These are phyloP conservation scores for Macrotyloma uniflorum DNA, from an alignment of 306 rosid genomes.

Conservation along the genomic window DNA sequence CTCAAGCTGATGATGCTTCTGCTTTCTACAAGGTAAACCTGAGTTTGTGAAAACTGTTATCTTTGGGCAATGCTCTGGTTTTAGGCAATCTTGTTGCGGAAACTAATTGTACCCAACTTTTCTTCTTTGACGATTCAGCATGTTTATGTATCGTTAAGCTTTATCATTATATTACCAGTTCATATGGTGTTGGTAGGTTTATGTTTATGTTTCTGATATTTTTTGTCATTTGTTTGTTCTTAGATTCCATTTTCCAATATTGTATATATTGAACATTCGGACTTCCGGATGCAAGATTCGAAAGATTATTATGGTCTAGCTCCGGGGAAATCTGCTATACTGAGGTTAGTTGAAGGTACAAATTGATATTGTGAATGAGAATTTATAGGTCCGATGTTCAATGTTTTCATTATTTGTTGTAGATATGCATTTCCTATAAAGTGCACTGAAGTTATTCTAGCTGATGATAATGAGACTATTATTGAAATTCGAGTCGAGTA, in stretches of 20 bases:
- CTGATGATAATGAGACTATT: slow-evolving; percentile 80
- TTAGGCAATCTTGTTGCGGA: slow-evolving; percentile 4
- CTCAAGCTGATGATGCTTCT: slow-evolving; percentile 68
- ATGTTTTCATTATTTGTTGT: slow-evolving; percentile 33
- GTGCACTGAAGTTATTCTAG: slow-evolving; percentile 86
- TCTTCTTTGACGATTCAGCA: slow-evolving; percentile 2
- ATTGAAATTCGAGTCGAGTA: slow-evolving; percentile 89
- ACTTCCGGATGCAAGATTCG: slow-evolving; percentile 90
- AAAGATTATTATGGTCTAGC: slow-evolving; percentile 98
- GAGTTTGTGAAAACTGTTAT: slow-evolving; percentile 30
- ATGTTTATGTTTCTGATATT: slow-evolving; percentile 19
- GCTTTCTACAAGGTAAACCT: slow-evolving; percentile 79
- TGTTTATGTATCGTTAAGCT: background rate
- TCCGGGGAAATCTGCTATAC: slow-evolving; percentile 91
- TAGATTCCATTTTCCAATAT: slow-evolving; percentile 86
- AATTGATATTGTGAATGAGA: slow-evolving; percentile 20
- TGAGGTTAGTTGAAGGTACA: slow-evolving; percentile 58
- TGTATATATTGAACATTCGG: slow-evolving; percentile 85
- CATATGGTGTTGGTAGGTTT: background rate
- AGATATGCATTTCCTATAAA: slow-evolving; percentile 95
- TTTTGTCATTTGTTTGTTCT: slow-evolving; percentile 11
- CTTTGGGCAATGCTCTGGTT: background rate
- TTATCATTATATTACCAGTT: background rate
- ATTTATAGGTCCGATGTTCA: slow-evolving; percentile 12
- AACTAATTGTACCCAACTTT: background rate